Base-by-base conservation (phyloP, 2,329 filamentous ascomycete genomes). In the Trichoderma koningiopsis region DNA sequence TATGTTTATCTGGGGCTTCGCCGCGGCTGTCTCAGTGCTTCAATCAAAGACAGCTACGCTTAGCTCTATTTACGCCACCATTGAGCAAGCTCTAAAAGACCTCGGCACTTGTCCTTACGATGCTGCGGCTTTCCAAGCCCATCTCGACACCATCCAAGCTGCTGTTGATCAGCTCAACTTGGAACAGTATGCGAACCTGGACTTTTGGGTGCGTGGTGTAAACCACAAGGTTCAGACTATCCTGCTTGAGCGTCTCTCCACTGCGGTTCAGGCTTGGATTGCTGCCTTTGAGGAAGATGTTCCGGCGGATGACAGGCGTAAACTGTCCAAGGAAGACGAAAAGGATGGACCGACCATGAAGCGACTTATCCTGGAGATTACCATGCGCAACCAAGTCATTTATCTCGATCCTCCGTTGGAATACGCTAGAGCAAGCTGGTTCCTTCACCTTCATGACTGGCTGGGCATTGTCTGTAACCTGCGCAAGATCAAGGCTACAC, bases 341-440 rank as follows among this genome's bases (percentile, higher is more conserved):
- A 85, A 83, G 72, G 85, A 88, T 68, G 81, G 82, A 3, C 92
- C 93, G 0, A 85, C 85, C 4, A 89, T 97, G 81, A 89, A 87
- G 75, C 88, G 87, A 35, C 86, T 97, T 29, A 86, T 96, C 19
- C 93, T 97, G 74, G 96, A 99, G 78, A 91, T 99, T 67, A 96
- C 93, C 6, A 99, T 99, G 93, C 92, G 93, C 37, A 98, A 98
- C 75, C 96, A 99, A 79, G 92, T 97, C 73, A 97, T 99, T 73
- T 97, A 97, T 76, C 87, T 99, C 31, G 96, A 97, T 65, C 96
- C 96, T 4, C 96, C 96, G 5, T 84, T 98, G 63, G 94, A 97
- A 77, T 96, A 91, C 78, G 94, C 96, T 19, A 89, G 94, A 73
- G 94, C 95, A 14, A 95, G 91, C 77, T 99, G 96, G 96, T 92